Evolutionary conservation across 176 grass and related monocot species (phyloP), one percentile per base, ranked within the genome.

Genomic region (Oryza meridionalis): DNA sequence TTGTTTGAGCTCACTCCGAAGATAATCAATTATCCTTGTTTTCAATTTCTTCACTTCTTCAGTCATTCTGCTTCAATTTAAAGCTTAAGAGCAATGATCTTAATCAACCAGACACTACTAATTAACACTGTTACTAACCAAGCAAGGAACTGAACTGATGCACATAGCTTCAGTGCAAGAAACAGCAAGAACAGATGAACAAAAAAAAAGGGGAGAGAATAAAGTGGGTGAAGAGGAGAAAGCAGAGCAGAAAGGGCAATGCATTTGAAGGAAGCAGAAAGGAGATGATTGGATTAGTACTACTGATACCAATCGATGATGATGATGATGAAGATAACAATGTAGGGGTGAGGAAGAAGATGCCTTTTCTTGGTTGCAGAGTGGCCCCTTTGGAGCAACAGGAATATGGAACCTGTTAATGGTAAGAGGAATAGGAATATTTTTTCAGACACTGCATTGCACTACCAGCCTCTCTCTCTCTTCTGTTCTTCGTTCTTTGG

Each of bases 351-450:
- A 67, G 26, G 26, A 70, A 73, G 29, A 43, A 84, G 91, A 92
- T 90, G 67, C 87, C 88, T 84, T 84, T 85, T 78, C 80, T 87
- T 84, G 50, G 42, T 25, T 12, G 10, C 19, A 7, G 22, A 16
- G 72, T 82, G 67, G 3, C 73, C 51, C 46, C 29, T 31, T 58
- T 10, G 3, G 27, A 61, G 4, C 7, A 24, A 63, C 53, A 72
- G 66, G 88, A 90, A 90, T 71, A 90, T 77, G 49, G 65, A 81
- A 90, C 66, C 72, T 59, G 62, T 17, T 13, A 67, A 9, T 82
- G 80, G 73, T 53, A 44, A 79, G 58, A 47, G 47, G 79, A 86
- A 83, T 53, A 47, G 19, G 87, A 76, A 84, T 80, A 81, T 67
- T 86, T 31, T 31, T 50, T 45, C 27, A 13, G 43, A 43, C 40